phyloP scores from a whole-genome alignment of 2,329 filamentous ascomycete species.

The Dothidotthia symphoricarpi region DNA sequence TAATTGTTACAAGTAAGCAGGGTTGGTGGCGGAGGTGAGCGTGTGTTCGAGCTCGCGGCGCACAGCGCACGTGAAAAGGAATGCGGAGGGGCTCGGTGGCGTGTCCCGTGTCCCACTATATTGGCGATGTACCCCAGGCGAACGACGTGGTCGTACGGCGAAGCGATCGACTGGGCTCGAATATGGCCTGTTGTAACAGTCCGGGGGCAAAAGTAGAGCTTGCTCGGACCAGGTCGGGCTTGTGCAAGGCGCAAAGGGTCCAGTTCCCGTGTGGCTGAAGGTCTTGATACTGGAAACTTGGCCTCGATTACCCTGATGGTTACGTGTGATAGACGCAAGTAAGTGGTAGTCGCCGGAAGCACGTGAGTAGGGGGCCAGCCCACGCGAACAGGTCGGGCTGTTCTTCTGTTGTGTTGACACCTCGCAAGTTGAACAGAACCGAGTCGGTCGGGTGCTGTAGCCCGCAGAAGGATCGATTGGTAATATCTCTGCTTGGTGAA shows the following conservation, averaged over 20 bases:
- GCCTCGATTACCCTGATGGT: slow-evolving; percentile 18
- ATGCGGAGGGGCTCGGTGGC: slow-evolving; percentile 28
- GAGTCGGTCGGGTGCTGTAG: slow-evolving; percentile 6
- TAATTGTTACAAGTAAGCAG: slow-evolving; percentile 17
- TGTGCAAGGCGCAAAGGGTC: slow-evolving; percentile 22
- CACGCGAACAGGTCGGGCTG: slow-evolving; percentile 6
- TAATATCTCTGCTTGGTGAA: slow-evolving; percentile 9
- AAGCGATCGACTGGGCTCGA: slow-evolving; percentile 25
- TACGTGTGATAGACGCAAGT: slow-evolving; percentile 13
- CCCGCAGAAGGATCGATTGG: slow-evolving; percentile 1
- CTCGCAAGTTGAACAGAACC: slow-evolving; percentile 3
- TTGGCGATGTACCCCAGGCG: slow-evolving; percentile 16
- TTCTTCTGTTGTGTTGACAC: slow-evolving; percentile 6
- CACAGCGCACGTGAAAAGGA: slow-evolving; percentile 28
- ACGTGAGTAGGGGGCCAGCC: slow-evolving; percentile 6
- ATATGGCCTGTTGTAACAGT: slow-evolving; percentile 12
- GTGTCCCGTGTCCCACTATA: slow-evolving; percentile 13
- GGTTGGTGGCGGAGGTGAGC: slow-evolving; percentile 16
- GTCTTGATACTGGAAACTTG: slow-evolving; percentile 17
- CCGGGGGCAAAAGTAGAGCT: slow-evolving; percentile 9
- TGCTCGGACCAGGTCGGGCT: slow-evolving; percentile 16
- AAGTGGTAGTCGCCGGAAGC: slow-evolving; percentile 13
- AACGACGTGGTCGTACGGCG: slow-evolving; percentile 19
- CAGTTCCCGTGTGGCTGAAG: slow-evolving; percentile 21
- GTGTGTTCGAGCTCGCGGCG: slow-evolving; percentile 16